Conservation (phyloP, 1,139 yeast species). For the Suhomyces taliae region DNA sequence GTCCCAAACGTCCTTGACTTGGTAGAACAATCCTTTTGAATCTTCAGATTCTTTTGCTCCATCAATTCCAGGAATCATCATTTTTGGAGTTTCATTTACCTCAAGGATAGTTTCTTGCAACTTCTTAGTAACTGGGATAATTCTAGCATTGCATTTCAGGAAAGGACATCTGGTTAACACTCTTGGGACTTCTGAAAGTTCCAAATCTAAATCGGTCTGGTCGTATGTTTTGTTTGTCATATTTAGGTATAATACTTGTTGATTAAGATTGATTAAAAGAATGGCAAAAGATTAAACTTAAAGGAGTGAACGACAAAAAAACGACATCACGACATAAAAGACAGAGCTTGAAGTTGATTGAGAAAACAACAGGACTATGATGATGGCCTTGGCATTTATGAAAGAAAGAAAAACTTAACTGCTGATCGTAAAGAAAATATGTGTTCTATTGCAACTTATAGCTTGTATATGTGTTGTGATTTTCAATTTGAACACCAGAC, state of each 20-base stretch:
- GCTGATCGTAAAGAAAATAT: no score
- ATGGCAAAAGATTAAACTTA: no score
- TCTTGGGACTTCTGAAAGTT: background rate
- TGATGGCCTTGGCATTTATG: no score
- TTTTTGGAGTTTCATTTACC: constrained; percentile 32
- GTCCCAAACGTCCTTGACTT: constrained; percentile 64
- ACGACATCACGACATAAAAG: no score
- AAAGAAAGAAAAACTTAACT: no score
- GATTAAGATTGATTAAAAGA: no score
- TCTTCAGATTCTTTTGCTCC: constrained; percentile 1
- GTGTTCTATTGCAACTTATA: no score
- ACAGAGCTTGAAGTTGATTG: no score
- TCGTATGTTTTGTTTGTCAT: constrained; percentile 4
- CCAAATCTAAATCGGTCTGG: constrained; percentile 4
- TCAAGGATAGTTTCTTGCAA: constrained; percentile 7
- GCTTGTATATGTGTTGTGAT: no score
- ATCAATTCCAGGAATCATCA: constrained; percentile 21
- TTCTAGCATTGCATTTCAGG: constrained; percentile 34
- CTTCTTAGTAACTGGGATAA: constrained; percentile 28
- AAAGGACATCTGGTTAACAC: constrained; percentile 39
- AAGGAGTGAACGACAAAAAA: no score
- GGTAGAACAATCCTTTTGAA: constrained; percentile 23
- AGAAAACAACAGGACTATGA: no score
- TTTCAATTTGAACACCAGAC: no score
- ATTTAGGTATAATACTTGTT: background rate